Base-by-base conservation (phyloP, 2,329 filamentous ascomycete species). In the Dendryphion nanum region DNA sequence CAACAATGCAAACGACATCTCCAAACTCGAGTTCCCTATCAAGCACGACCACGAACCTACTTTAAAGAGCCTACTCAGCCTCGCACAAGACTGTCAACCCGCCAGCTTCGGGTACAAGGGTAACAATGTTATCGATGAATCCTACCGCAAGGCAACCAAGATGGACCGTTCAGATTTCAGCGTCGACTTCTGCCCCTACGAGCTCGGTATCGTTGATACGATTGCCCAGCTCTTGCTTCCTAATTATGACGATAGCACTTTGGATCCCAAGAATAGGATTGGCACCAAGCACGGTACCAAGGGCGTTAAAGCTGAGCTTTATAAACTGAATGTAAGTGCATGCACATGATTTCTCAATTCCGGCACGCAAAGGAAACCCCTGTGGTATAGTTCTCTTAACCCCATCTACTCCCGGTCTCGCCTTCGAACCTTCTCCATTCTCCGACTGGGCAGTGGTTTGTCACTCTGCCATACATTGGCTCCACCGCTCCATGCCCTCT, bases 71-170 rank as follows among this genome's bases (percentile, higher is more conserved):
- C 21, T 37, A 7, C 1, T 37, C 34, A 37, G 40, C 20, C 41
- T 49, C 37, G 51, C 32, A 28, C 52, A 42, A 5, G 45, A 48
- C 19, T 62, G 51, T 18, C 43, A 55, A 28, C 73, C 74, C 0
- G 78, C 76, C 0, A 73, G 68, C 1, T 79, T 79, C 47, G 76
- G 76, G 0, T 45, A 48, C 5, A 63, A 63, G 0, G 62, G 65
- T 2, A 21, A 75, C 41, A 67, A 78, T 39, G 65, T 80, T 0
- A 53, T 72, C 2, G 76, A 82, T 40, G 70, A 75, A 38, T 54
- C 56, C 0, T 79, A 80, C 40, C 70, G 78, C 14, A 75, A 73
- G 40, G 78, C 77, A 1, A 54, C 58, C 1, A 75, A 78, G 50
- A 50, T 82, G n/a, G 71, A 78, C n/a, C 41, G 53, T 0, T 34